phyloP scores from a whole-genome alignment of 1,139 yeast species.

The Debaryomyces coudertii region DNA sequence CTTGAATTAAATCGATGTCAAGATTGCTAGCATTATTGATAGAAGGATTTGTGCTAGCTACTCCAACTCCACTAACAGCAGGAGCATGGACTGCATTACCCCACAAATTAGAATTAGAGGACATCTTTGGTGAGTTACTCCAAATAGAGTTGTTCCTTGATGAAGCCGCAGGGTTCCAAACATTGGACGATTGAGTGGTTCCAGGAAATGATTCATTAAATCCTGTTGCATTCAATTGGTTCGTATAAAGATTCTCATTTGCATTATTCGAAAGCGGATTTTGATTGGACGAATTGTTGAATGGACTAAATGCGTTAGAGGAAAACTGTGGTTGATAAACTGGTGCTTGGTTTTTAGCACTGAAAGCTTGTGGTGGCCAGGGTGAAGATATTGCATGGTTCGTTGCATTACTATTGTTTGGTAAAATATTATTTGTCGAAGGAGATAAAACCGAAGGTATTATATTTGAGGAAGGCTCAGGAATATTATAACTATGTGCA shows the following conservation, averaged over 20 bases:
- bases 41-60: not conserved
- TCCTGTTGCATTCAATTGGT: slow-evolving; percentile 4
- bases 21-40: not conserved
- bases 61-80: slow-evolving; percentile 8
- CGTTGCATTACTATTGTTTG: slow-evolving; percentile 1
- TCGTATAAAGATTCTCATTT: slow-evolving; percentile 6
- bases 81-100: slow-evolving; percentile 9
- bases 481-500: not conserved
- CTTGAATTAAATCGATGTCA: slow-evolving; percentile 24
- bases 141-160: slow-evolving; percentile 38
- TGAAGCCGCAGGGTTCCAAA: slow-evolving; percentile 27
- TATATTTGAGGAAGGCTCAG: slow-evolving; percentile 2
- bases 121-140: slow-evolving; percentile 22
- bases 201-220: slow-evolving; percentile 4
- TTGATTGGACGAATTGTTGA: slow-evolving; percentile 7
- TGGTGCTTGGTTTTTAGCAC: slow-evolving; percentile 3
- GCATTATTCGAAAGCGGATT: slow-evolving; percentile 6
- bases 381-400: slow-evolving; percentile 2
- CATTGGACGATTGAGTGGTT: slow-evolving; percentile 11
- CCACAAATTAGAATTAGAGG: slow-evolving; percentile 13
- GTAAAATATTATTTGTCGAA: slow-evolving; percentile 7
- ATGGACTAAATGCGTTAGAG: slow-evolving; percentile 11
- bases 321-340: slow-evolving; percentile 10
- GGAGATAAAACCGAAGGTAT: slow-evolving; percentile 10
- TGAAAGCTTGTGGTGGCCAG: slow-evolving; percentile 6